Percentiles rank a stretch among this genome's conserved stretches.
Evolutionary conservation across 2,329 filamentous ascomycete species (phyloP).

Genomic region (Epichloe glyceriae): DNA sequence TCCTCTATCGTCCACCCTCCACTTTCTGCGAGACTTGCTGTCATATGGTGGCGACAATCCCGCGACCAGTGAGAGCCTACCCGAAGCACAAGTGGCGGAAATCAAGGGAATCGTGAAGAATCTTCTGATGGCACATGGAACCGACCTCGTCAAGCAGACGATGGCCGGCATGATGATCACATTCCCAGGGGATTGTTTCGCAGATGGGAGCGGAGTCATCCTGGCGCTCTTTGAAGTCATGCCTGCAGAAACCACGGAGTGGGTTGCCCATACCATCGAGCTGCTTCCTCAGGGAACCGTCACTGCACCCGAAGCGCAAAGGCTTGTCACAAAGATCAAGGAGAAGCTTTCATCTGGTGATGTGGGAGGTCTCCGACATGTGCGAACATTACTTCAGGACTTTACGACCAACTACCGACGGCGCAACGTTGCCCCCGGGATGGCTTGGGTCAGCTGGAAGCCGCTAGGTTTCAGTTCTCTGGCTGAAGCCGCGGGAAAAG

Average conservation of each 20-base stretch:
- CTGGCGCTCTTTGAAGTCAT: constrained; percentile 79
- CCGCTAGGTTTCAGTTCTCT: constrained; percentile 72
- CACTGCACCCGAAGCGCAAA: constrained; percentile 64
- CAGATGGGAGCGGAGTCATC: constrained; percentile 86
- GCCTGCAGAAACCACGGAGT: constrained; percentile 63
- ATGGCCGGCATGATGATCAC: constrained; percentile 99
- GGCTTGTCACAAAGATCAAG: constrained; percentile 67
- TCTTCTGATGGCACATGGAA: constrained; percentile 57
- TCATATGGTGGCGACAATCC: constrained; percentile 73
- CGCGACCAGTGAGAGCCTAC: constrained; percentile 45
- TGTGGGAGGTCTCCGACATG: constrained; percentile 52
- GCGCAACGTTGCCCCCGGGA: constrained; percentile 88
- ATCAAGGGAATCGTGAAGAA: constrained; percentile 61
- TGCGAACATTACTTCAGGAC: constrained; percentile 78
- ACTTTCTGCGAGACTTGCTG: constrained; percentile 84
- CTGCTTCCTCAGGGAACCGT: constrained; percentile 76
- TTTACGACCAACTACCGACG: constrained; percentile 92
- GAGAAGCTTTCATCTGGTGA: constrained; percentile 60
- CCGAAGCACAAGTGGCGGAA: constrained; percentile 49
- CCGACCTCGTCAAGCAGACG: constrained; percentile 71
- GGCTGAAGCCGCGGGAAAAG: constrained; percentile 15
- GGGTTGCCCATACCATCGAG: constrained; percentile 73
- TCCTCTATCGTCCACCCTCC: constrained; percentile 78
- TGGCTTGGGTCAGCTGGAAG: constrained; percentile 76
- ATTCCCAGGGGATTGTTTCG: constrained; percentile 90